Evolutionary conservation across 2,329 filamentous ascomycete genomes (phyloP), one percentile per base, ranked within the genome.

Genomic region (Dactylellina drechsleri): DNA sequence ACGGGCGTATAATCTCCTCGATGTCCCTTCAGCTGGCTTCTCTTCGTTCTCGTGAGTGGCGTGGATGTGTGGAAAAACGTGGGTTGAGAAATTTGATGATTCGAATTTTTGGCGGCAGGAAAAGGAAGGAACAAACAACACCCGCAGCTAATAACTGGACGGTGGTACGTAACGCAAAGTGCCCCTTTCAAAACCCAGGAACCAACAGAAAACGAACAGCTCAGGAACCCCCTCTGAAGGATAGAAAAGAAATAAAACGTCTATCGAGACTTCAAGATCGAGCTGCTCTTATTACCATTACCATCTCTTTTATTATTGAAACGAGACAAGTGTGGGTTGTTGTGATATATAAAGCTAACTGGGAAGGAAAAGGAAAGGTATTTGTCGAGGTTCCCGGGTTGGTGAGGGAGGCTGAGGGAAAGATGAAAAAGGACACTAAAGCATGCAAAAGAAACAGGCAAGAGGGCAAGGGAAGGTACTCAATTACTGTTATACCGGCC

Each of bases 401-500:
- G 57, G 54, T 16, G 31, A 56, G 43, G 61, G 61, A 73, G 68
- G 68, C 60, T 66, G 60, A 73, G 62, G 23, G 26, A 36, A 61
- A 31, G 43, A 58, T 2, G 41, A 61, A 52, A 50, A 41, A 40
- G 49, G 47, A 61, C 26, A 7, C 16, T 13, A 45, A 45, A 18
- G 26, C 56, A 7, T 40, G 53, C 20, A 59, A n/a, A 12, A 56
- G 36, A 68, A 47, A 49, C 28, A 53, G 43, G 56, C 43, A 45
- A n/a, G 36, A 45, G 47, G 53, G 28, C 47, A 45, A 45, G 53
- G 26, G n/a, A 58, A 58, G 49, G 43, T 18, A 13, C 13, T 28
- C 15, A 26, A 20, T 8, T 20, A 16, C 26, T 62, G 16, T 36
- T 36, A 5, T 7, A 36, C 31, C 31, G 23, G 36, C 45, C 56